Conservation (phyloP, 768 basidiomycete species). For the Boletus rubescentipes region DNA sequence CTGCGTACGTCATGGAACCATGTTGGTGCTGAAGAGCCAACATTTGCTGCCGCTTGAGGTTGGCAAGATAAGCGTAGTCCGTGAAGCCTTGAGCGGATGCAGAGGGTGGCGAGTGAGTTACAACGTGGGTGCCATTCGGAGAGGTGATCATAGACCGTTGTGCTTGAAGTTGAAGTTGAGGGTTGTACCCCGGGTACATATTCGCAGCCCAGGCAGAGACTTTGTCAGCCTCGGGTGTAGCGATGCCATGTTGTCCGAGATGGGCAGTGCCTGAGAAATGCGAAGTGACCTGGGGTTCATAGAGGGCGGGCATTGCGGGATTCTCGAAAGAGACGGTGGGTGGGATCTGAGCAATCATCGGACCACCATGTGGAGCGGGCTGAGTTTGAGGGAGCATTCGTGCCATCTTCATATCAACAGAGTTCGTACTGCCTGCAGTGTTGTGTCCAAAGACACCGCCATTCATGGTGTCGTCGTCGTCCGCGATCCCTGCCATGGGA, state of each 20-base stretch:
- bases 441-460: conserved; percentile 32
- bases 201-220: conserved; percentile 30
- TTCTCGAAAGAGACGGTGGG: conserved; percentile 50
- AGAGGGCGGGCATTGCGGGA: conserved; percentile 46
- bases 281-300: conserved; percentile 38
- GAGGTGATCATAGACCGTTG: conserved; percentile 43
- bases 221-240: conserved; percentile 28
- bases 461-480: conserved; percentile 33
- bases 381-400: conserved; percentile 26
- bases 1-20: conserved; percentile 22
- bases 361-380: conserved; percentile 32
- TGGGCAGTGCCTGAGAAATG: conserved; percentile 28
- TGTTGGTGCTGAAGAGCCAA: conserved; percentile 35
- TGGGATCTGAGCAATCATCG: conserved; percentile 46
- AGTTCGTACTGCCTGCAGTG: conserved; percentile 32
- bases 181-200: conserved; percentile 28
- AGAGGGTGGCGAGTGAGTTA: conserved; percentile 21
- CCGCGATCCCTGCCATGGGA: conserved; percentile 25
- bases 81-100: conserved; percentile 10
- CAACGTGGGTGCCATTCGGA: conserved; percentile 39
- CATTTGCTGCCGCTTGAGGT: conserved; percentile 29
- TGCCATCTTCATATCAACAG: conserved; percentile 25
- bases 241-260: conserved; percentile 20
- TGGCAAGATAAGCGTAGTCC: conserved; percentile 27
- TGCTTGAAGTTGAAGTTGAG: conserved; percentile 28